These are phyloP conservation scores for Eutypa lata DNA, from an alignment of 2,329 filamentous ascomycete genomes.

Conservation along the genomic window DNA sequence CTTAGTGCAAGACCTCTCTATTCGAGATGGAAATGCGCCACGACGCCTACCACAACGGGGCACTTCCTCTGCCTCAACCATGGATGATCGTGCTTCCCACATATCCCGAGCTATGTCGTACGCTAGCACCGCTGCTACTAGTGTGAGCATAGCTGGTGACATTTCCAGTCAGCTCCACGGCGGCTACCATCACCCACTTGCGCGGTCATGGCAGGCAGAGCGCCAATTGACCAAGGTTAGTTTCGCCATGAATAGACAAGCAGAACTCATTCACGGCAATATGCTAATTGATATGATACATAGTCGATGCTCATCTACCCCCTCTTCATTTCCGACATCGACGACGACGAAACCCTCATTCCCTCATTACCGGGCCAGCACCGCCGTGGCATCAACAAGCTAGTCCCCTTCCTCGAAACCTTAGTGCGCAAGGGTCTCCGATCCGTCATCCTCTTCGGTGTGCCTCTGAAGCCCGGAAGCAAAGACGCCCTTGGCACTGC, in stretches of 20 bases:
- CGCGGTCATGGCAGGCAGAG: conserved; percentile 79
- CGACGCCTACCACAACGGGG: conserved; percentile 42
- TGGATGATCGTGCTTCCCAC: conserved; percentile 59
- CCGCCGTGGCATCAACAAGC: conserved; percentile 81
- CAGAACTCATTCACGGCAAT: not conserved
- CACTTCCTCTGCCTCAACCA: conserved; percentile 49
- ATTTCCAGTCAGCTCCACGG: conserved; percentile 82
- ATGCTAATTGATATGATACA: not conserved
- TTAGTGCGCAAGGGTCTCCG: conserved; percentile 86
- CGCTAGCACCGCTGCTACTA: conserved; percentile 63
- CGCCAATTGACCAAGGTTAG: conserved; percentile 79
- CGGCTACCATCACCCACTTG: conserved; percentile 77
- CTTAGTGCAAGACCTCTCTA: conserved; percentile 62
- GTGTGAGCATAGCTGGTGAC: conserved; percentile 68
- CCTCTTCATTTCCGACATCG: conserved; percentile 90
- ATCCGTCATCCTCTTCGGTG: conserved; percentile 94
- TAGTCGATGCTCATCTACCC: conserved; percentile 99
- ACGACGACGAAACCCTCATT: conserved; percentile 87
- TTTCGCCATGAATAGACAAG: conserved; percentile 1
- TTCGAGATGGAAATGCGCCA: conserved; percentile 49
- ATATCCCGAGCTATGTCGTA: conserved; percentile 64
- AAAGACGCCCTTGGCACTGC: conserved; percentile 92
- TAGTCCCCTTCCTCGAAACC: conserved; percentile 80
- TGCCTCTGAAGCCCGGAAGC: conserved; percentile 73
- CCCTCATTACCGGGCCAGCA: conserved; percentile 87